Percentiles rank a stretch among this genome's conserved stretches.
phyloP scores from a whole-genome alignment of 495 filamentous ascomycete species.

The Astrothelium subdiscretum region DNA sequence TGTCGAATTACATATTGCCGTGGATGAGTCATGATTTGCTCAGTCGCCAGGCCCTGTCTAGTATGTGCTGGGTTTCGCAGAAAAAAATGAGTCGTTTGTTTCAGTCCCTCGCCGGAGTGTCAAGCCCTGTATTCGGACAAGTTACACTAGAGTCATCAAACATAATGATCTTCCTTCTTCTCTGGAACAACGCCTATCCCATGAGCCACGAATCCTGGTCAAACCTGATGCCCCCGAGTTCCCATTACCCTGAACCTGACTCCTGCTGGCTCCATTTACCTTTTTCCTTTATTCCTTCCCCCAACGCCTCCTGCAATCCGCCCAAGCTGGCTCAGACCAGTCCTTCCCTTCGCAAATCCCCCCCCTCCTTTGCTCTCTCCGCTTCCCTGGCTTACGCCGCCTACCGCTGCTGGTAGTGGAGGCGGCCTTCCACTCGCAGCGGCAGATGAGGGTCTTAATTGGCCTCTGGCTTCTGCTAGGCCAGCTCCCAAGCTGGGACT shows the following conservation, averaged over 20 bases:
- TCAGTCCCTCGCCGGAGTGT: too few relatives aligned
- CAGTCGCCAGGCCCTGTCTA: too few relatives aligned
- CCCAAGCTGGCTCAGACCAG: constrained; percentile 16
- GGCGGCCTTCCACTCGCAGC: background rate
- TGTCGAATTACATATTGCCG: too few relatives aligned
- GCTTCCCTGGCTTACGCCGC: background rate
- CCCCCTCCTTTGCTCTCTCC: background rate
- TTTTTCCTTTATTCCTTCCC: constrained; percentile 8
- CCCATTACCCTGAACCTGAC: background rate
- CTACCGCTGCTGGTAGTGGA: background rate
- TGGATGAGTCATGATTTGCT: too few relatives aligned
- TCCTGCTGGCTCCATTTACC: background rate
- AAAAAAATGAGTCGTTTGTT: too few relatives aligned
- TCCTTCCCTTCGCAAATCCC: constrained; percentile 7
- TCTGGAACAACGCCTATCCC: too few relatives aligned
- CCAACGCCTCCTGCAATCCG: constrained; percentile 15
- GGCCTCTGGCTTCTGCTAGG: constrained; percentile 1
- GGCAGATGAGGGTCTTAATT: background rate
- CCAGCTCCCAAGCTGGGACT: background rate
- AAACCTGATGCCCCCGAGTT: too few relatives aligned
- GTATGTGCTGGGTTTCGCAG: too few relatives aligned
- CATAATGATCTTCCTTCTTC: too few relatives aligned
- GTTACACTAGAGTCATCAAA: too few relatives aligned
- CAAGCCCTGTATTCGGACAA: too few relatives aligned
- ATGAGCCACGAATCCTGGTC: too few relatives aligned